Evolutionary conservation across 2,329 filamentous ascomycete species (phyloP), one percentile per base, ranked within the genome.

Genomic region (Diplodia seriata): DNA sequence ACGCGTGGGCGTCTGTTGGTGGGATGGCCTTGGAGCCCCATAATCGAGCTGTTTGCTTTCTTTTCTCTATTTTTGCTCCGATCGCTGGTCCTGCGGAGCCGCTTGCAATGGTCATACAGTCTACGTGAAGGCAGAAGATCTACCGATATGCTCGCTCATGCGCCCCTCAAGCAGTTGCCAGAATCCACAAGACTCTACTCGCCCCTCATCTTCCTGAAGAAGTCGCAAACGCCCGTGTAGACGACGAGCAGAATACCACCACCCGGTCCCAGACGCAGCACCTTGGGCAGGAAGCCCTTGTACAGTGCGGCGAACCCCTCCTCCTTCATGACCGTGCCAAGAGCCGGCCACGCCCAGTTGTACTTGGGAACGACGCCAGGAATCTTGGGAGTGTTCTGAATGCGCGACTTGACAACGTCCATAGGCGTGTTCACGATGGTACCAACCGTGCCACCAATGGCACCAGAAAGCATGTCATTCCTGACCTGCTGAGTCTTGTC

Each of bases 231-330:
- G 67, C 90, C 89, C n/a, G 91, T 94, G 82, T 91, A 95, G 61
- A 95, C 91, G 66, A 94, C 92, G 51, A 96, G 85, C 68, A 96
- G 83, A 74, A 96, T 89, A 82, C 87, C 87, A 77, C 87, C 87
- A 74, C 87, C 90, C 33, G 91, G 91, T 70, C 90, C 89, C 71
- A 91, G 78, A 81, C 91, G 85, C 71, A 97, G 84, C 43, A 97
- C 95, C 87, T 99, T 99, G 73, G 95, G 95, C 70, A 95, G 77
- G 86, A 99, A 99, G 18, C 95, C 95, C 87, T 98, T 99, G 86
- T 99, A 99, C 69, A 99, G 84, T 49, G 95, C 95, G 57, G 81
- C 82, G 78, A 97, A 94, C 5, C 95, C 95, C 81, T 99, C 95
- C 83, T 99, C 95, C 82, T 88, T 92, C 81, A 93, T 89, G 69